phyloP scores from a whole-genome alignment of 768 basidiomycete genomes.

The Coprinopsis marcescibilis region DNA sequence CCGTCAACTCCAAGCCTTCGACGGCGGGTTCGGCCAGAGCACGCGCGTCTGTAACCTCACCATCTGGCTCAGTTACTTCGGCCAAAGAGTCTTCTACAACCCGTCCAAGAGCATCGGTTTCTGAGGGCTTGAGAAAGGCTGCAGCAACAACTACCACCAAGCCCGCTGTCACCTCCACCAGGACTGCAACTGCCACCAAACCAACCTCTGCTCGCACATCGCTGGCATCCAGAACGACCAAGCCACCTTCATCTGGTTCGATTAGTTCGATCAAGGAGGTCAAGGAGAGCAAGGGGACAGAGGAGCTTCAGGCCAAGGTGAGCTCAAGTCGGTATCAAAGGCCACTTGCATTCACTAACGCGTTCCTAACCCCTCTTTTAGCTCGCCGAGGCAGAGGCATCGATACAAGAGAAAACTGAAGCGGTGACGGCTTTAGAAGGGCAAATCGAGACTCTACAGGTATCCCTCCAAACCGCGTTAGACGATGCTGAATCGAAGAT shows the following conservation, averaged over 20 bases:
- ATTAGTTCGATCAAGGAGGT: constrained; percentile 73
- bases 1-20: constrained; percentile 28
- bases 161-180: constrained; percentile 18
- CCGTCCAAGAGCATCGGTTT: constrained; percentile 62
- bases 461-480: constrained; percentile 40
- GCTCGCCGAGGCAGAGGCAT: constrained; percentile 56
- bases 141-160: constrained; percentile 26
- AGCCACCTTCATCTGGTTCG: constrained; percentile 27
- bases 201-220: constrained; percentile 1
- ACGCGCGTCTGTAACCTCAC: constrained; percentile 52
- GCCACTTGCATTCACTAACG: not conserved
- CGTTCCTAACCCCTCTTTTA: constrained; percentile 22
- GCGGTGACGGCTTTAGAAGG: constrained; percentile 41
- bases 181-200: not conserved
- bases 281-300: constrained; percentile 43
- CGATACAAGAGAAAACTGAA: constrained; percentile 47
- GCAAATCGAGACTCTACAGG: constrained; percentile 40
- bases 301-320: constrained; percentile 61
- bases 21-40: constrained; percentile 25
- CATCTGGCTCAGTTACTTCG: constrained; percentile 46
- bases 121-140: constrained; percentile 54
- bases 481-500: constrained; percentile 46
- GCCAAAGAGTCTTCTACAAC: constrained; percentile 30
- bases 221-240: constrained; percentile 1
- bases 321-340: too few relatives aligned